Percentiles rank a stretch among this genome's conserved stretches.
Evolutionary conservation across 768 basidiomycete species (phyloP).

Genomic region (Paxillus rubicundulus): DNA sequence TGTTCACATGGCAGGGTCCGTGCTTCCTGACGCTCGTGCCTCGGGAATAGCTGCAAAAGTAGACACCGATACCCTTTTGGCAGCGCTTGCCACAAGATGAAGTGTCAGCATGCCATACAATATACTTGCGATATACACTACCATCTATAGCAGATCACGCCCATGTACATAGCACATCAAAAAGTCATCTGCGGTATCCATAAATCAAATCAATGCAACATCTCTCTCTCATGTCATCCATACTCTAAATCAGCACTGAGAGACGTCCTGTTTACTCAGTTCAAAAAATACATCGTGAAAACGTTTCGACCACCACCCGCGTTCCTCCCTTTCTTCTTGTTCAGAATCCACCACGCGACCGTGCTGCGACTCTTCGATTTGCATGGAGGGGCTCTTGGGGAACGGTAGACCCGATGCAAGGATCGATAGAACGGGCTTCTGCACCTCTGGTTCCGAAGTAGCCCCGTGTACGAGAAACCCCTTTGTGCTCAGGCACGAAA

Average conservation of each 20-base stretch:
- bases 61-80: slow-evolving; percentile 59
- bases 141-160: slow-evolving; percentile 5
- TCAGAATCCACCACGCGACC: slow-evolving; percentile 25
- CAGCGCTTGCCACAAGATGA: slow-evolving; percentile 49
- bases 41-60: slow-evolving; percentile 54
- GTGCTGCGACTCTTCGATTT: slow-evolving; percentile 39
- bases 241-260: background rate
- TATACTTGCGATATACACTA: background rate
- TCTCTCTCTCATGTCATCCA: background rate
- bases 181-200: no score
- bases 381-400: slow-evolving; percentile 72
- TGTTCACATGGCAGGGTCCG: background rate
- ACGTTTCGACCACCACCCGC: slow-evolving; percentile 71
- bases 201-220: background rate
- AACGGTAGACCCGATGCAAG: slow-evolving; percentile 50
- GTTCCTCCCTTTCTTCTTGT: slow-evolving; percentile 59
- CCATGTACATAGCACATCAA: background rate
- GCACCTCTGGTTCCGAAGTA: slow-evolving; percentile 27
- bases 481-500: slow-evolving; percentile 35
- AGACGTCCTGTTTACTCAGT: slow-evolving; percentile 36
- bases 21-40: background rate
- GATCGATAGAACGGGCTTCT: slow-evolving; percentile 37
- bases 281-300: slow-evolving; percentile 64
- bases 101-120: no score
- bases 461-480: slow-evolving; percentile 26